These are phyloP conservation scores for Rhodamnia argentea DNA, from an alignment of 345 rosid species.

Conservation along the genomic window DNA sequence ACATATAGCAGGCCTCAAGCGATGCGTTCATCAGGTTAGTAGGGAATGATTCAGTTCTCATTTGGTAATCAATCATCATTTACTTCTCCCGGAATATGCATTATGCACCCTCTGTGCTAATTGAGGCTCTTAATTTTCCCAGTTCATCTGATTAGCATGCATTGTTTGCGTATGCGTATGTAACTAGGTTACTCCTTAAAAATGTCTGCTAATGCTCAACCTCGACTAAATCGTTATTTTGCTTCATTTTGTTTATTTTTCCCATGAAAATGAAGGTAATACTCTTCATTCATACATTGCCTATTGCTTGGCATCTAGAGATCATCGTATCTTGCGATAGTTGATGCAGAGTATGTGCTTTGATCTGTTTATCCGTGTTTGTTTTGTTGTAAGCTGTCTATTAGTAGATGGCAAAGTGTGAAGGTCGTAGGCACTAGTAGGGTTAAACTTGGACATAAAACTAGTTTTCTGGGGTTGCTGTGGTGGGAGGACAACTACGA, in stretches of 20 bases:
- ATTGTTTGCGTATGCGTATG: not conserved
- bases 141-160: not conserved
- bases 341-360: not conserved
- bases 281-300: not conserved
- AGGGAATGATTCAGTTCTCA: not conserved
- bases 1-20: conserved; percentile 80
- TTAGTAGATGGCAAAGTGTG: not conserved
- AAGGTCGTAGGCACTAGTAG: not conserved
- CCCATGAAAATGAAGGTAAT: not conserved
- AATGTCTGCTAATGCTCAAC: not conserved
- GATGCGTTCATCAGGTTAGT: conserved; percentile 76
- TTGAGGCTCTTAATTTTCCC: not conserved
- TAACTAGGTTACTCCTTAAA: not conserved
- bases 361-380: not conserved
- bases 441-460: not conserved
- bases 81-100: not conserved
- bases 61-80: not conserved
- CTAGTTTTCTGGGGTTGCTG: not conserved
- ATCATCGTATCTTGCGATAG: not conserved
- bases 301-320: not conserved
- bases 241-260: not conserved
- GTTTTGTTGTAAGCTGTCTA: not conserved
- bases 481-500: not conserved
- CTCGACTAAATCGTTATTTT: not conserved
- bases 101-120: not conserved